These are phyloP conservation scores for Claviceps maximensis DNA, from an alignment of 2,329 filamentous ascomycete species.

Conservation along the genomic window DNA sequence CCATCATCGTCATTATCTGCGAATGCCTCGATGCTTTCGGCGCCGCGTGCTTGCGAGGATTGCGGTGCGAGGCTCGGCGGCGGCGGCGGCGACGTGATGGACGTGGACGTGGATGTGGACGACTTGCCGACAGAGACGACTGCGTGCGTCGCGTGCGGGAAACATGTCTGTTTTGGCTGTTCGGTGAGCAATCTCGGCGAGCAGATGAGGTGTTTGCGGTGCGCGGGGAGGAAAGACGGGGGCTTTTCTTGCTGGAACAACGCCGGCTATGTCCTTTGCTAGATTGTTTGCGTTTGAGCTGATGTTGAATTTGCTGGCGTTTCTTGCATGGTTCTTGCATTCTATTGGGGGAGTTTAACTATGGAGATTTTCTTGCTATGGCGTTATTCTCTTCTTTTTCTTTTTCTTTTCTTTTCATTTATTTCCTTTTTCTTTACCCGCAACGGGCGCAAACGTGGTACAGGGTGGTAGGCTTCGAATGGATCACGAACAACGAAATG, in stretches of 20 bases:
- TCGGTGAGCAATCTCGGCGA: conserved; percentile 45
- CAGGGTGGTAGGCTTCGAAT: too few species aligned
- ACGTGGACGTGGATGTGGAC: conserved; percentile 28
- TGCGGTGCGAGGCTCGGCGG: conserved; percentile 26
- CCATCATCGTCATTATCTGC: background rate
- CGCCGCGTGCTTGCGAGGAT: conserved; percentile 36
- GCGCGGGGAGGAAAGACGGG: conserved; percentile 27
- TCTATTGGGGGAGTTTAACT: too few species aligned
- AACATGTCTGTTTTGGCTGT: conserved; percentile 45
- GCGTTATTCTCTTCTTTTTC: background rate
- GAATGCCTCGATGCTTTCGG: conserved; percentile 2
- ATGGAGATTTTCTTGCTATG: too few species aligned
- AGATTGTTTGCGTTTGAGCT: background rate
- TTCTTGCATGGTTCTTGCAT: too few species aligned
- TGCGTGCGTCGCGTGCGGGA: conserved; percentile 37
- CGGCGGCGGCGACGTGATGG: conserved; percentile 14
- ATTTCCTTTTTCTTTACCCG: background rate
- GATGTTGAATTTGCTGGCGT: background rate
- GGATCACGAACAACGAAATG: too few species aligned
- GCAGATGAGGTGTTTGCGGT: conserved; percentile 38
- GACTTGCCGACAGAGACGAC: conserved; percentile 19
- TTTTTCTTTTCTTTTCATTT: background rate
- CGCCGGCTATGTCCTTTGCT: conserved; percentile 12
- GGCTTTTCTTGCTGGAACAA: conserved; percentile 9
- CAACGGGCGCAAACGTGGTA: too few species aligned